phyloP scores from a whole-genome alignment of 306 rosid species.

The Vicia sativa region DNA sequence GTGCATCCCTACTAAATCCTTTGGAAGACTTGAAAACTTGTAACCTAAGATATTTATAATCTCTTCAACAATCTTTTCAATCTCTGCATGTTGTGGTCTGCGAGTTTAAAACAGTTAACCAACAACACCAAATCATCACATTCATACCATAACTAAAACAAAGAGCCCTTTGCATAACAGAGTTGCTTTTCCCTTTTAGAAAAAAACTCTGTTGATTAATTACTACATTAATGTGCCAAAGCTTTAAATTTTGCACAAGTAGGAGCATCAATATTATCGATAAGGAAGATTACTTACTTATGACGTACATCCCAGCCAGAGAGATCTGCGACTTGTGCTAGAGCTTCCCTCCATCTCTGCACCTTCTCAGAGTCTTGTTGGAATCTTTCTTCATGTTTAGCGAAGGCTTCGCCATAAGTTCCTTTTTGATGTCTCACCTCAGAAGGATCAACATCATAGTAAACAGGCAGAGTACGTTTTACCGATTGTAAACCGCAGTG shows the following conservation, averaged over 20 bases:
- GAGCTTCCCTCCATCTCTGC: not conserved
- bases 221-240: not conserved
- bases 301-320: not conserved
- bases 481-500: not conserved
- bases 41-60: not conserved
- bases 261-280: not conserved
- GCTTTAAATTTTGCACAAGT: not conserved
- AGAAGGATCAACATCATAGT: constrained; percentile 11
- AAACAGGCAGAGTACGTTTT: constrained; percentile 13
- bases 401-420: not conserved
- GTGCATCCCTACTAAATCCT: constrained; percentile 16
- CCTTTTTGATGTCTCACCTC: not conserved
- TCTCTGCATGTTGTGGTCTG: not conserved
- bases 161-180: too few species aligned
- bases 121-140: not conserved
- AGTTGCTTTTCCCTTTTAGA: not conserved
- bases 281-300: not conserved
- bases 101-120: not conserved
- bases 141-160: not conserved
- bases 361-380: not conserved
- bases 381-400: not conserved
- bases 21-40: constrained; percentile 10
- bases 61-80: constrained; percentile 3
- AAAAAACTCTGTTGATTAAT: not conserved
- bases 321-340: not conserved